A percentile compares a stretch with the other conserved stretches of the same genome.
Evolutionary conservation across 805 yeast species (phyloP).

Genomic region (Candida odintsovae): DNA sequence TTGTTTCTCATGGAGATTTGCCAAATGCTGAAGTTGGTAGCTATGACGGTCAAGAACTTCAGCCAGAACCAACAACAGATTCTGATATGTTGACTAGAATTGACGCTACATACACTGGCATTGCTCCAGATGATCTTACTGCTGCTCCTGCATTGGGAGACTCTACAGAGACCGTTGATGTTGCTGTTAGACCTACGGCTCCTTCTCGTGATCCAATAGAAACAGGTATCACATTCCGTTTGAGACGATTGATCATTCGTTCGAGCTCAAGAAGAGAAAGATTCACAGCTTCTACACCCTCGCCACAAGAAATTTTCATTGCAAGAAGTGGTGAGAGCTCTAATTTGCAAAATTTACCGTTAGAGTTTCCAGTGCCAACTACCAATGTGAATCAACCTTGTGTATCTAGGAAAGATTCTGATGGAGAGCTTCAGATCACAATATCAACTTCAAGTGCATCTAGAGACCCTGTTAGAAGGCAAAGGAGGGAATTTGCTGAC

Average conservation of each 20-base stretch:
- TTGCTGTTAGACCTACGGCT: not conserved
- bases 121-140: not conserved
- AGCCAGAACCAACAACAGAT: not conserved
- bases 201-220: not conserved
- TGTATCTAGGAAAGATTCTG: not conserved
- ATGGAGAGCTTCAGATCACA: not conserved
- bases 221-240: not conserved
- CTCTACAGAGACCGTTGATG: not conserved
- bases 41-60: not conserved
- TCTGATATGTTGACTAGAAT: not conserved
- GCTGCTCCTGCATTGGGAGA: not conserved
- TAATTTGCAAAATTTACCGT: not conserved
- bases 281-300: not conserved
- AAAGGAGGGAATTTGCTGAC: conserved; percentile 5
- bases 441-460: conserved; percentile 3
- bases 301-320: not conserved
- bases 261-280: not conserved
- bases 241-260: not conserved
- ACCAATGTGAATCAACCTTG: not conserved
- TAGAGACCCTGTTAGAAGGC: conserved; percentile 1
- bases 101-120: not conserved
- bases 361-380: not conserved
- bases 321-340: not conserved
- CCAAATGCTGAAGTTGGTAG: not conserved
- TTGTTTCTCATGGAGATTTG: not conserved